Percentiles rank a stretch among this genome's conserved stretches.
phyloP scores from a whole-genome alignment of 2,329 filamentous ascomycete genomes.

The Alternaria incomplexa region DNA sequence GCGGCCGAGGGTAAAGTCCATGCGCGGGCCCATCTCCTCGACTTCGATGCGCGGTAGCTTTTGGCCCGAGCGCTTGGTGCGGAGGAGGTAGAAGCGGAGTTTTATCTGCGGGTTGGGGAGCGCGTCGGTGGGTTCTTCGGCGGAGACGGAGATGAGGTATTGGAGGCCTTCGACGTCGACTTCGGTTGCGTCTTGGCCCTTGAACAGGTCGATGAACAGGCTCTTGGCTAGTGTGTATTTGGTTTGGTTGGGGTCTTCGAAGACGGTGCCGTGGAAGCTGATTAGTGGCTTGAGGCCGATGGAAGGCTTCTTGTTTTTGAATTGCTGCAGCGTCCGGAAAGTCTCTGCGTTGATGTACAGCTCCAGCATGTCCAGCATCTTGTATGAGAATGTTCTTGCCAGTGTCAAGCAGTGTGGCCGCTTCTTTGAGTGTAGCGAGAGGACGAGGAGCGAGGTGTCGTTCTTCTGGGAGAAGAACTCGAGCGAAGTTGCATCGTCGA shows the following conservation, averaged over 20 bases:
- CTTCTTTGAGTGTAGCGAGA: constrained; percentile 89
- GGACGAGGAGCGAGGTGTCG: constrained; percentile 84
- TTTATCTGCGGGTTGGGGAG: constrained; percentile 58
- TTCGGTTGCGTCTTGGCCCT: constrained; percentile 77
- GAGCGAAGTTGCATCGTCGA: constrained; percentile 84
- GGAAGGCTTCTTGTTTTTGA: constrained; percentile 69
- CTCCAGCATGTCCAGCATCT: constrained; percentile 94
- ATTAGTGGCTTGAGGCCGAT: constrained; percentile 89
- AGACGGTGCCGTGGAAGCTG: constrained; percentile 86
- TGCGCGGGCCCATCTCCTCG: constrained; percentile 92
- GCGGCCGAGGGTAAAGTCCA: constrained; percentile 88
- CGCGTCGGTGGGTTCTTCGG: constrained; percentile 62
- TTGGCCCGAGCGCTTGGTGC: constrained; percentile 84
- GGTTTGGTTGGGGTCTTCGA: constrained; percentile 79
- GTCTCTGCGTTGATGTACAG: constrained; percentile 78
- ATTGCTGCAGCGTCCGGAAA: constrained; percentile 73
- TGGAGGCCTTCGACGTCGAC: constrained; percentile 95
- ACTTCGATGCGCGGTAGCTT: constrained; percentile 89
- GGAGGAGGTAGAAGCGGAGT: constrained; percentile 83
- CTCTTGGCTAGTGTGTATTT: constrained; percentile 87
- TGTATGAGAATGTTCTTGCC: constrained; percentile 80
- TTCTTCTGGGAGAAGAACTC: constrained; percentile 98
- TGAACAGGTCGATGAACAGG: constrained; percentile 89
- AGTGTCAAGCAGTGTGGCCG: constrained; percentile 89
- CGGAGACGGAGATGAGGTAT: constrained; percentile 83